These are phyloP conservation scores for Fistulinella staudtii DNA, from an alignment of 1,284 basidiomycete species.

Conservation along the genomic window DNA sequence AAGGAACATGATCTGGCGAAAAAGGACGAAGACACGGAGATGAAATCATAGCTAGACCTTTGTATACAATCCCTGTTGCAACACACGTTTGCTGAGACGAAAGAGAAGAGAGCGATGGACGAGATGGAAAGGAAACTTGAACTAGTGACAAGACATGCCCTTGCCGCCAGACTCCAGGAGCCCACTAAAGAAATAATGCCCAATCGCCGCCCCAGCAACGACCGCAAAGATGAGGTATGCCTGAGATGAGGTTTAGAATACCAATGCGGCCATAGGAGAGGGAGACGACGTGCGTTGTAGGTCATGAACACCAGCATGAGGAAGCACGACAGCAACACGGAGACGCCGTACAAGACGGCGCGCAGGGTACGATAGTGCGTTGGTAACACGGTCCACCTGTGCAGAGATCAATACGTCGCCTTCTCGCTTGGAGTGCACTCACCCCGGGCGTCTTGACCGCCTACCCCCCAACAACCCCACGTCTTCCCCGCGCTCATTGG, in stretches of 20 bases:
- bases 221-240: slow-evolving; percentile 75
- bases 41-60: slow-evolving; percentile 42
- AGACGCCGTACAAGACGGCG: slow-evolving; percentile 60
- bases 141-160: slow-evolving; percentile 57
- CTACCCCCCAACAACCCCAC: slow-evolving; percentile 51
- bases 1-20: slow-evolving; percentile 83
- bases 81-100: background rate
- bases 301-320: slow-evolving; percentile 89
- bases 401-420: no score
- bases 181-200: slow-evolving; percentile 67
- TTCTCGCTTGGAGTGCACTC: slow-evolving; percentile 21
- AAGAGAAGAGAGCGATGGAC: no score
- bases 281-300: slow-evolving; percentile 58
- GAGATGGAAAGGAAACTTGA: no score
- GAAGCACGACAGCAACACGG: slow-evolving; percentile 76
- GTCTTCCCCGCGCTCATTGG: slow-evolving; percentile 43
- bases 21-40: slow-evolving; percentile 76
- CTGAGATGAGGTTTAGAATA: slow-evolving; percentile 37
- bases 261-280: background rate
- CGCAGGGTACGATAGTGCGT: slow-evolving; percentile 48
- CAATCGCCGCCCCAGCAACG: slow-evolving; percentile 65
- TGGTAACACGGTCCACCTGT: slow-evolving; percentile 35
- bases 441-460: slow-evolving; percentile 42
- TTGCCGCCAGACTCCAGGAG: slow-evolving; percentile 58
- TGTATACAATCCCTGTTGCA: slow-evolving; percentile 8